phyloP scores from a whole-genome alignment of 73 alveolate species.

The Breviolum minutum region DNA sequence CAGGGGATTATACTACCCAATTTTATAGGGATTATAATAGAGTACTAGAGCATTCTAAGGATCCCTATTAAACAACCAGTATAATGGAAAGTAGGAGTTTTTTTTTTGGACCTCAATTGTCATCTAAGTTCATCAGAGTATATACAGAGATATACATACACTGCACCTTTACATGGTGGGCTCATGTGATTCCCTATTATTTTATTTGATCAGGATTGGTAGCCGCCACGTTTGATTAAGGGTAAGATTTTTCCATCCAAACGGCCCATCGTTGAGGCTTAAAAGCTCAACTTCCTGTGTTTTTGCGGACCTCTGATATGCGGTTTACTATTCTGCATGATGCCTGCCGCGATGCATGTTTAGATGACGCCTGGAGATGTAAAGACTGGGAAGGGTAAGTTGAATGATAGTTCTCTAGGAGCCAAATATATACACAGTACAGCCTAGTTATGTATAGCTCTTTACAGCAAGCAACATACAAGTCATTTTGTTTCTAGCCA shows the following conservation, averaged over 20 bases:
- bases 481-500: too few relatives aligned
- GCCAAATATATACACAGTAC: too few relatives aligned
- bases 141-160: too few relatives aligned
- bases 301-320: constrained; percentile 57
- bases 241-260: neutral
- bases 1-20: too few relatives aligned
- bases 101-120: too few relatives aligned
- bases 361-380: constrained; percentile 24
- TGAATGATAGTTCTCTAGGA: neutral
- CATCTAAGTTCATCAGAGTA: too few relatives aligned
- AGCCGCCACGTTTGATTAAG: neutral
- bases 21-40: too few relatives aligned
- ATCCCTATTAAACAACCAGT: too few relatives aligned
- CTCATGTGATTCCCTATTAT: neutral
- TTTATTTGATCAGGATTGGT: neutral
- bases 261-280: neutral
- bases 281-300: constrained; percentile 79
- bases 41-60: too few relatives aligned
- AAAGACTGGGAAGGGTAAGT: neutral
- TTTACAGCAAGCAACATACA: too few relatives aligned
- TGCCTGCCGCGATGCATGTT: constrained; percentile 93
- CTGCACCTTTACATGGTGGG: neutral
- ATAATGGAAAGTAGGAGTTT: too few relatives aligned
- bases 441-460: too few relatives aligned
- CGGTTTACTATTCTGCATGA: constrained; percentile 83